These are phyloP conservation scores for Tetrahymena borealis DNA, from an alignment of 73 alveolate species.

Conservation along the genomic window DNA sequence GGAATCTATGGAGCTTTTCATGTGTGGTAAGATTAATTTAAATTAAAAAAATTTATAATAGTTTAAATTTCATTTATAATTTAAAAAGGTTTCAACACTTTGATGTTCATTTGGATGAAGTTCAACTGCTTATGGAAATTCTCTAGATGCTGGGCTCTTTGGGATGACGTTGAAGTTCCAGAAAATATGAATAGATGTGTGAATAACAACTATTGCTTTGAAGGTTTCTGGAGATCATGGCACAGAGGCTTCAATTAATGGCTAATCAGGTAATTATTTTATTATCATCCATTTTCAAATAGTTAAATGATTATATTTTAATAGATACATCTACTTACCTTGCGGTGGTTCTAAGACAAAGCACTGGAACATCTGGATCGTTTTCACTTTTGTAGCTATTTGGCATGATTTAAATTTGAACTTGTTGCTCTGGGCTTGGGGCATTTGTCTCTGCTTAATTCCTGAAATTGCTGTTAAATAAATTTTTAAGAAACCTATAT, in stretches of 20 bases:
- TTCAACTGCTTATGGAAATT: constrained; percentile 70
- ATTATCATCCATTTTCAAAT: too few relatives aligned
- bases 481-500: constrained; percentile 36
- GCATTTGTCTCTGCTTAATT: constrained; percentile 56
- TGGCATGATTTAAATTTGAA: constrained; percentile 79
- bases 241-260: constrained; percentile 85
- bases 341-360: constrained; percentile 76
- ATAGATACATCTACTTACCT: constrained; percentile 78
- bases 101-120: constrained; percentile 52
- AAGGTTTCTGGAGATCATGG: constrained; percentile 89
- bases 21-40: not conserved
- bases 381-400: constrained; percentile 73
- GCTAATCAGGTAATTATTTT: constrained; percentile 46
- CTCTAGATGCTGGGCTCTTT: constrained; percentile 74
- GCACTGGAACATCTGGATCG: constrained; percentile 62
- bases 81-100: not conserved
- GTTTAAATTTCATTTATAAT: not conserved
- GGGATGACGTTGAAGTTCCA: constrained; percentile 72
- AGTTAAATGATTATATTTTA: too few relatives aligned
- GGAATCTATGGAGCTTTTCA: not conserved
- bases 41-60: too few relatives aligned
- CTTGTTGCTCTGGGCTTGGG: constrained; percentile 83
- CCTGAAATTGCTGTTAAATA: constrained; percentile 68
- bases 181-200: constrained; percentile 89
- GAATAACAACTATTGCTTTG: constrained; percentile 62